phyloP scores from a whole-genome alignment of 768 basidiomycete species.

The Rhizopogon vulgaris region DNA sequence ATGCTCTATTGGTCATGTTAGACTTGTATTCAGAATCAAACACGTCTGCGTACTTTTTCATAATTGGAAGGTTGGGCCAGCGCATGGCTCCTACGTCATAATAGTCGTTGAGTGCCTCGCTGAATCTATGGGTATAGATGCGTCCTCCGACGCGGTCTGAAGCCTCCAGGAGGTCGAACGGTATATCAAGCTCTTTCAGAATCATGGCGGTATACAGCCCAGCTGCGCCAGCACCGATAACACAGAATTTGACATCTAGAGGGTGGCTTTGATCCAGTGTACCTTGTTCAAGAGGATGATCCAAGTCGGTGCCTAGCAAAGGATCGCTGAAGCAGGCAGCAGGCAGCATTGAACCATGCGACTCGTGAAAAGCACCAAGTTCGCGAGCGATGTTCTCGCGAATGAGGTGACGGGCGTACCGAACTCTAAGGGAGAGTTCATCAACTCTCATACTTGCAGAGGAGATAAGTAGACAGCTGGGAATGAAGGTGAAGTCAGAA shows the following conservation, averaged over 20 bases:
- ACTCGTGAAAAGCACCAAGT: background rate
- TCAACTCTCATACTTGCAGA: background rate
- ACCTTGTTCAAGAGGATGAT: background rate
- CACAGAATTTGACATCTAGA: constrained; percentile 2
- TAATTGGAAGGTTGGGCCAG: background rate
- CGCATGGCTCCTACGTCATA: background rate
- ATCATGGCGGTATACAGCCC: constrained; percentile 17
- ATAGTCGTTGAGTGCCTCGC: background rate
- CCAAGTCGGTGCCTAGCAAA: background rate
- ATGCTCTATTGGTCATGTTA: too few species aligned
- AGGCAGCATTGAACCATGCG: background rate
- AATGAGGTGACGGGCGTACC: background rate
- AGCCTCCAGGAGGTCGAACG: constrained; percentile 16
- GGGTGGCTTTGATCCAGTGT: background rate
- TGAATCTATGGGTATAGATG: constrained; percentile 9
- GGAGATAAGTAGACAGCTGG: too few species aligned
- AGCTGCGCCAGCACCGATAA: constrained; percentile 13
- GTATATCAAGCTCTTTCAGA: constrained; percentile 12
- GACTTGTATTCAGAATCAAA: background rate
- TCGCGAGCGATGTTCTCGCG: background rate
- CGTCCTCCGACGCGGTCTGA: constrained; percentile 12
- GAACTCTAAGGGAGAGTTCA: background rate
- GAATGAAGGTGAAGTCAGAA: too few species aligned
- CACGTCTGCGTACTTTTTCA: background rate
- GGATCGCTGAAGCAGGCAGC: background rate